phyloP scores from a whole-genome alignment of 495 filamentous ascomycete genomes.

The Podospora pseudocomata region DNA sequence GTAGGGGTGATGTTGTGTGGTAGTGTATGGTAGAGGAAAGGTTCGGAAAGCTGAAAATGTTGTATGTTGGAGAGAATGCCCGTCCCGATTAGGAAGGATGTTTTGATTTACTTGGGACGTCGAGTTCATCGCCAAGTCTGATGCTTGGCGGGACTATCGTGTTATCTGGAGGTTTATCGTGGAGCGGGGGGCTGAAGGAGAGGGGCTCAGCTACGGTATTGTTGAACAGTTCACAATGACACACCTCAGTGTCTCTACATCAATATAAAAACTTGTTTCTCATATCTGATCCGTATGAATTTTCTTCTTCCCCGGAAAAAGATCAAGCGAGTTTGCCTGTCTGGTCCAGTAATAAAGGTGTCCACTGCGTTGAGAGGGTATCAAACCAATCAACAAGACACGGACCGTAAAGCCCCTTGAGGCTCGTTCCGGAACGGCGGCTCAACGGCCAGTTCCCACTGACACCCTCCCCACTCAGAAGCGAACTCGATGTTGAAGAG shows the following conservation, averaged over 20 bases:
- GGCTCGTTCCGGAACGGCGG: slow-evolving; percentile 14
- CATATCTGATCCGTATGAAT: neutral
- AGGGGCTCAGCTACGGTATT: neutral
- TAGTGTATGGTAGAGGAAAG: too few species aligned
- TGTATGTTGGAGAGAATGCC: too few species aligned
- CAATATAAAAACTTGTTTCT: neutral
- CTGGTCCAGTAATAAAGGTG: neutral
- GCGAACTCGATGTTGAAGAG: neutral
- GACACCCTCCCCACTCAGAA: neutral
- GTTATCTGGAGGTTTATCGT: neutral
- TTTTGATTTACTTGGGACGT: neutral
- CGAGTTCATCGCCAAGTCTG: neutral
- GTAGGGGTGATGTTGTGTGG: slow-evolving; percentile 14
- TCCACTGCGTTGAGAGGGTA: neutral
- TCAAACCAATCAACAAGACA: neutral
- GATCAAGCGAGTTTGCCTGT: neutral
- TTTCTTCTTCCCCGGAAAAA: neutral
- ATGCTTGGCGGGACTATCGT: neutral
- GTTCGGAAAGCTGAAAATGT: too few species aligned
- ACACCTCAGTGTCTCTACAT: neutral
- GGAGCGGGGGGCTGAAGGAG: neutral
- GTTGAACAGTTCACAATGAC: neutral
- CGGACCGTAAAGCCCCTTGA: slow-evolving; percentile 17
- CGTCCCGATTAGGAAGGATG: neutral
- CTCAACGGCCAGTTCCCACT: neutral